These are phyloP conservation scores for Ogataea haglerorum DNA, from an alignment of 805 yeast species.

Conservation along the genomic window DNA sequence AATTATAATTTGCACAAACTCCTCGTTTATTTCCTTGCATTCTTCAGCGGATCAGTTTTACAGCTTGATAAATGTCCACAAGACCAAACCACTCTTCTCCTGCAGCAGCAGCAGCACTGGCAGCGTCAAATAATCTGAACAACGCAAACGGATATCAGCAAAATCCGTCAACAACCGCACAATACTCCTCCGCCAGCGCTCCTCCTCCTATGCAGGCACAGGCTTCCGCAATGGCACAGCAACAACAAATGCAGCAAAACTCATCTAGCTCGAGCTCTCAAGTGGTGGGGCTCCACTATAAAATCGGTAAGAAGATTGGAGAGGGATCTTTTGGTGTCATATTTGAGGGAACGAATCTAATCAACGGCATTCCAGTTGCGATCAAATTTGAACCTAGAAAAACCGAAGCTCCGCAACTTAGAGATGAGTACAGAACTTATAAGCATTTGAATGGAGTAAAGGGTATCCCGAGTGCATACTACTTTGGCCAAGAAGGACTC, in stretches of 20 bases:
- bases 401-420: slow-evolving; percentile 93
- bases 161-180: slow-evolving; percentile 29
- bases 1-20: neutral
- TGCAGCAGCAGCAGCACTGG: slow-evolving; percentile 35
- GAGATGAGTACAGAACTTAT: slow-evolving; percentile 96
- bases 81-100: slow-evolving; percentile 28
- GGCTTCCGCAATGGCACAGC: slow-evolving; percentile 11
- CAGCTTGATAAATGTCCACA: slow-evolving; percentile 18
- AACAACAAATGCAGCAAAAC: slow-evolving; percentile 14
- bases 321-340: slow-evolving; percentile 98
- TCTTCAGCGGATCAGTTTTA: slow-evolving; percentile 8
- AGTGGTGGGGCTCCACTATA: slow-evolving; percentile 91
- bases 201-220: slow-evolving; percentile 17
- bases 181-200: slow-evolving; percentile 25
- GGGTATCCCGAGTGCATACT: slow-evolving; percentile 96
- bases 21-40: slow-evolving; percentile 5
- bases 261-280: slow-evolving; percentile 41
- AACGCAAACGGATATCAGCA: slow-evolving; percentile 23
- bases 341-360: slow-evolving; percentile 90
- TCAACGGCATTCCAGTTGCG: slow-evolving; percentile 91
- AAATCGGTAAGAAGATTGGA: slow-evolving; percentile 95
- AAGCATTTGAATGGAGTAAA: slow-evolving; percentile 74
- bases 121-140: slow-evolving; percentile 28
- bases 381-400: slow-evolving; percentile 96
- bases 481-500: slow-evolving; percentile 96